Conservation (phyloP, 2,329 filamentous ascomycete species). For the Paradendryphiella salina region DNA sequence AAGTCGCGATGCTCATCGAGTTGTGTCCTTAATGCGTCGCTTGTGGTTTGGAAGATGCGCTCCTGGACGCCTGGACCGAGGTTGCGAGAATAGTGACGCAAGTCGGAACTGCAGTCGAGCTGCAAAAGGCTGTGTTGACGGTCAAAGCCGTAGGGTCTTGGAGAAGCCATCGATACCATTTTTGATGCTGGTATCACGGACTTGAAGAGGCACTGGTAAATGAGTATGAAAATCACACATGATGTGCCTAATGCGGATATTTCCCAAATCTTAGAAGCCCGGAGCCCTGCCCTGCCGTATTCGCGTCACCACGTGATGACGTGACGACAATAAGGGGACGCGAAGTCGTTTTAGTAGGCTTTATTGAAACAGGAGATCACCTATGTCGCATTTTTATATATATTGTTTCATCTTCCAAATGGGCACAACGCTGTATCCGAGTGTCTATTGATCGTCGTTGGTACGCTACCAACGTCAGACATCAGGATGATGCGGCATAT, state of each 20-base stretch:
- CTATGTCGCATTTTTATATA: background rate
- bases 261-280: conserved; percentile 8
- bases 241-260: conserved; percentile 14
- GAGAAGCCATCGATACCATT: conserved; percentile 12
- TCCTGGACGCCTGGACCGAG: conserved; percentile 30
- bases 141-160: conserved; percentile 12
- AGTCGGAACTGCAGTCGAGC: conserved; percentile 29
- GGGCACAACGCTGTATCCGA: background rate
- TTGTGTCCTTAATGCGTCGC: conserved; percentile 25
- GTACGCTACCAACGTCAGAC: background rate
- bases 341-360: background rate
- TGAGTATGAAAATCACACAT: conserved; percentile 7
- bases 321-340: background rate
- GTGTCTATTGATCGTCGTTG: background rate
- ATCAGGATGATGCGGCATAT: background rate
- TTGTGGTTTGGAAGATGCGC: conserved; percentile 23
- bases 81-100: conserved; percentile 26
- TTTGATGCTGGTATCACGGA: conserved; percentile 1
- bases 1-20: conserved; percentile 27
- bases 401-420: background rate
- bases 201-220: conserved; percentile 1
- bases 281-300: conserved; percentile 3
- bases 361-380: background rate
- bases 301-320: conserved; percentile 15
- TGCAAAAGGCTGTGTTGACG: conserved; percentile 25